These are phyloP conservation scores for Lichtheimia ramosa DNA, from an alignment of 371 early-diverging fungal species.

Conservation along the genomic window DNA sequence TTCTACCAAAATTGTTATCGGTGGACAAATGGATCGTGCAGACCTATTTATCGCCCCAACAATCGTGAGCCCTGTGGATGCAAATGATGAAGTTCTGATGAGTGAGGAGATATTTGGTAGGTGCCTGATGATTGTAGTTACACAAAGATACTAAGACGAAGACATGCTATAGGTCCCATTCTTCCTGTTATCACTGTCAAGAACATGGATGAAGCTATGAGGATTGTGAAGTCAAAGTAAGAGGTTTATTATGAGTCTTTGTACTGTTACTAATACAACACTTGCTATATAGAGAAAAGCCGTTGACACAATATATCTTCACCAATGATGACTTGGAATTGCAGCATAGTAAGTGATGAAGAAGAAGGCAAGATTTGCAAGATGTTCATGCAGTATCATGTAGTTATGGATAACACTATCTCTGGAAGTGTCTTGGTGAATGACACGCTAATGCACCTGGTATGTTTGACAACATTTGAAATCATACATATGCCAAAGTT, in stretches of 20 bases:
- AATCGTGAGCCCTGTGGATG: conserved; percentile 56
- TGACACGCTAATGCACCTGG: conserved; percentile 65
- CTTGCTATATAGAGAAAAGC: conserved; percentile 42
- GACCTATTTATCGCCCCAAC: conserved; percentile 71
- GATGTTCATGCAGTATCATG: background rate
- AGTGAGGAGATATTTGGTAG: conserved; percentile 73
- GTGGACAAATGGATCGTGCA: conserved; percentile 55
- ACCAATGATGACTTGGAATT: conserved; percentile 36
- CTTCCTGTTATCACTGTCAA: conserved; percentile 72
- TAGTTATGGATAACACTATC: conserved; percentile 47
- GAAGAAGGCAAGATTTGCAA: background rate
- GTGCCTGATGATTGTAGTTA: no score
- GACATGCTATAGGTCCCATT: conserved; percentile 55
- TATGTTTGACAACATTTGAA: background rate
- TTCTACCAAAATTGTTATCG: conserved; percentile 47
- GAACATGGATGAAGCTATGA: conserved; percentile 74
- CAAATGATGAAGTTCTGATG: conserved; percentile 61
- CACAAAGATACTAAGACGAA: no score
- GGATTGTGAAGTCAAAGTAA: conserved; percentile 34
- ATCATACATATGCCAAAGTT: background rate
- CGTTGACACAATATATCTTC: conserved; percentile 72
- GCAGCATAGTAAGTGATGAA: conserved; percentile 14
- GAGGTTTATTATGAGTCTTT: background rate
- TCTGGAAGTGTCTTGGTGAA: conserved; percentile 75
- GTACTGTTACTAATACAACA: background rate